These are phyloP conservation scores for Priceomyces fermenticarens DNA, from an alignment of 805 yeast genomes.

Conservation along the genomic window DNA sequence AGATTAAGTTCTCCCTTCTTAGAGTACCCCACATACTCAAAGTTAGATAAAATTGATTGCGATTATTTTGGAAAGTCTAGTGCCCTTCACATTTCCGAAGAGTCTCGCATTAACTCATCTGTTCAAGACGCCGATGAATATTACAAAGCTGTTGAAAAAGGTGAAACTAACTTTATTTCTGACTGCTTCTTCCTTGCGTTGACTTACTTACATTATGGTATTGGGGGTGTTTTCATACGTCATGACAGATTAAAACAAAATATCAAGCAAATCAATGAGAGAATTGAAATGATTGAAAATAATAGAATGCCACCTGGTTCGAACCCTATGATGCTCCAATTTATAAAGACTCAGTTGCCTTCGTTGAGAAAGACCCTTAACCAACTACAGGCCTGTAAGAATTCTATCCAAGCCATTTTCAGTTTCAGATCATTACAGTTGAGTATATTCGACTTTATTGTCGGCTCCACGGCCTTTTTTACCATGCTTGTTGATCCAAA, in stretches of 20 bases:
- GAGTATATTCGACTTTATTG: constrained; percentile 71
- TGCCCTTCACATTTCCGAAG: constrained; percentile 68
- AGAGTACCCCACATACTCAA: constrained; percentile 55
- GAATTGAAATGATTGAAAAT: constrained; percentile 45
- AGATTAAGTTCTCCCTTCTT: constrained; percentile 82
- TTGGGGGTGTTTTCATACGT: constrained; percentile 68
- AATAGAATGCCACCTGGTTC: constrained; percentile 23
- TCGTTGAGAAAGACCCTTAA: constrained; percentile 38
- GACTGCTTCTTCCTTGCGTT: constrained; percentile 81
- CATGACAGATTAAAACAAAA: constrained; percentile 53
- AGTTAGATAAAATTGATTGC: constrained; percentile 73
- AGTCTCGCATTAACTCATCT: constrained; percentile 79
- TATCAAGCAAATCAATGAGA: constrained; percentile 47
- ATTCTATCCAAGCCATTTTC: constrained; percentile 63
- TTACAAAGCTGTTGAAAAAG: constrained; percentile 38
- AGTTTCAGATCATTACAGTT: constrained; percentile 54
- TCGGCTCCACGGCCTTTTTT: constrained; percentile 73
- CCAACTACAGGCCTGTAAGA: constrained; percentile 41
- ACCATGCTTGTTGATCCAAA: constrained; percentile 69
- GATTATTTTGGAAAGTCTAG: constrained; percentile 58
- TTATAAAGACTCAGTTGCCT: constrained; percentile 42
- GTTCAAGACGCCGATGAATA: constrained; percentile 63
- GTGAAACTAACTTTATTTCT: constrained; percentile 72
- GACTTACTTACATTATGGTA: constrained; percentile 82
- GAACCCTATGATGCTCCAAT: constrained; percentile 22